Percentiles rank a stretch among this genome's conserved stretches.
phyloP scores from a whole-genome alignment of 106 monocot genomes.

The Alisma plantagoaquatica region DNA sequence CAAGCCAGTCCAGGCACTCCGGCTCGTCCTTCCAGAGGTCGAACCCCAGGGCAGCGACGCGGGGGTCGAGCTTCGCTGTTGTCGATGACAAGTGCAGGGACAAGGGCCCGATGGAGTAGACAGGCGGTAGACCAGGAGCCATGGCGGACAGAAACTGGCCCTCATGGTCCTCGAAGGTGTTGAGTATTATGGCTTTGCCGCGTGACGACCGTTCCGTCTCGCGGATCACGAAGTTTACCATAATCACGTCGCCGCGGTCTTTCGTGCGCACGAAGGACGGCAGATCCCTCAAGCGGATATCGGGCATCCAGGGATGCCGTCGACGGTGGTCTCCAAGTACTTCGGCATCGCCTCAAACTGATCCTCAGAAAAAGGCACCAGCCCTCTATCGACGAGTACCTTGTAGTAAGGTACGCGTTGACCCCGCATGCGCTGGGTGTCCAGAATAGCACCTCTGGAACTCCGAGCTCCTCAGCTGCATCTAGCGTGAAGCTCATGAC shows the following conservation, averaged over 20 bases:
- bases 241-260: conserved; percentile 10
- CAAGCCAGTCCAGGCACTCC: no score
- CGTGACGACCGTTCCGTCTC: not conserved
- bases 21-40: conserved; percentile 41
- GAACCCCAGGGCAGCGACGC: conserved; percentile 8
- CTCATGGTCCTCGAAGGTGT: conserved; percentile 49
- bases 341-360: conserved; percentile 20
- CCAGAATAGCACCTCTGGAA: no score
- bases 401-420: not conserved
- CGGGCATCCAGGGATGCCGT: conserved; percentile 35
- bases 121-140: conserved; percentile 13
- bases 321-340: conserved; percentile 30
- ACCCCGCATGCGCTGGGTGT: not conserved
- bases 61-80: conserved; percentile 3
- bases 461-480: no score
- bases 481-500: no score
- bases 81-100: conserved; percentile 13
- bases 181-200: conserved; percentile 30
- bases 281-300: conserved; percentile 32
- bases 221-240: conserved; percentile 14
- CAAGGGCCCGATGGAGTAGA: conserved; percentile 42
- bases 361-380: conserved; percentile 18
- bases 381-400: conserved; percentile 1
- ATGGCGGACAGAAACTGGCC: conserved; percentile 20
- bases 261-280: conserved; percentile 30